A percentile compares a stretch with the other conserved stretches of the same genome.
Evolutionary conservation across 2,329 filamentous ascomycete species (phyloP).

Genomic region (Trichoderma polysporum): DNA sequence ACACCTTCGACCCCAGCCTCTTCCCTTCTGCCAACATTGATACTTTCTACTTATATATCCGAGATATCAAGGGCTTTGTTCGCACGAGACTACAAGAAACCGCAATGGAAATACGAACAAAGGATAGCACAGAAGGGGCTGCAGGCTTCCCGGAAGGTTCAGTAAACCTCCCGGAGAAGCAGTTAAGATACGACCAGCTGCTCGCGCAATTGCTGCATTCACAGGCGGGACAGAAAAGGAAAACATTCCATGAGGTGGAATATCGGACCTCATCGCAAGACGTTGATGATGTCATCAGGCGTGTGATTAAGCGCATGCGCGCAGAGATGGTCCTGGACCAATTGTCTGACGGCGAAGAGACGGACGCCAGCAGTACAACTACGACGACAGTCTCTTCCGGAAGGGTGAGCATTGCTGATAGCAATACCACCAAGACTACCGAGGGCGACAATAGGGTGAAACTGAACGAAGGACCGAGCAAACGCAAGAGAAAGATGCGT

Average conservation of each 20-base stretch:
- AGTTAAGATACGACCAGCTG: conserved; percentile 55
- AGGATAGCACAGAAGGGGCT: conserved; percentile 52
- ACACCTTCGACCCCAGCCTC: conserved; percentile 69
- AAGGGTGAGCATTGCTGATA: conserved; percentile 33
- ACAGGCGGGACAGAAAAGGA: conserved; percentile 43
- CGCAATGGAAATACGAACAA: conserved; percentile 60
- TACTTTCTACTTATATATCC: conserved; percentile 73
- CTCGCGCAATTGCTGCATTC: conserved; percentile 48
- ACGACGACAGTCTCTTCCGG: conserved; percentile 31
- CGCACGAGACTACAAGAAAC: conserved; percentile 67
- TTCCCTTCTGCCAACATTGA: conserved; percentile 70
- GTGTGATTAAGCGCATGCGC: conserved; percentile 62
- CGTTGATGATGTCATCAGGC: conserved; percentile 49
- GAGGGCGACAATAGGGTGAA: conserved; percentile 42
- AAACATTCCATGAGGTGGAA: conserved; percentile 54
- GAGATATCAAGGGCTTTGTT: conserved; percentile 72
- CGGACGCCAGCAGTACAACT: conserved; percentile 34
- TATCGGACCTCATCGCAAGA: conserved; percentile 52
- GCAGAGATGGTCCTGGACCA: conserved; percentile 58
- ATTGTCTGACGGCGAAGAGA: conserved; percentile 51
- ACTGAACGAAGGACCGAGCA: conserved; percentile 49
- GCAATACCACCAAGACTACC: conserved; percentile 26
- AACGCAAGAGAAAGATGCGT: conserved; percentile 54
- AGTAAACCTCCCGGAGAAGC: conserved; percentile 49
- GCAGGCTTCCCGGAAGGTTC: conserved; percentile 51